Conservation (phyloP, 805 yeast genomes). For the Lipomyces sp. region DNA sequence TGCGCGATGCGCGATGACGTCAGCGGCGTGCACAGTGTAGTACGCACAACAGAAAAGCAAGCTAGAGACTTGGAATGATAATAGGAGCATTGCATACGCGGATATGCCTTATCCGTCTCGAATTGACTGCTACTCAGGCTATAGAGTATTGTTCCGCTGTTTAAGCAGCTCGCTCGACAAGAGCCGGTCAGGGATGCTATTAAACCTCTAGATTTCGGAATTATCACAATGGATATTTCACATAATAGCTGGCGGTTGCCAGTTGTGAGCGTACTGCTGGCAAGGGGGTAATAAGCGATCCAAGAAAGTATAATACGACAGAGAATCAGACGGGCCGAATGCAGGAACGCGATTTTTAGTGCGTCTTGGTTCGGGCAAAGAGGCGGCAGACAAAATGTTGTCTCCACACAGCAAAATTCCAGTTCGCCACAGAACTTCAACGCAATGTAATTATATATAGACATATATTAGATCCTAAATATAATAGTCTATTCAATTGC, state of each 20-base stretch:
- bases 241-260: background rate
- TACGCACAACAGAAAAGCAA: background rate
- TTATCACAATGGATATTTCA: background rate
- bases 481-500: no score
- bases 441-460: no score
- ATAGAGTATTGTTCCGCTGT: no score
- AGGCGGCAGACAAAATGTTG: background rate
- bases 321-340: background rate
- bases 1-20: conserved; percentile 11
- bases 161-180: no score
- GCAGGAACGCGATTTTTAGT: background rate
- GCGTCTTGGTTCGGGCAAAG: background rate
- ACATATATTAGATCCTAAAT: no score
- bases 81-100: background rate
- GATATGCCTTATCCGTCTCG: background rate
- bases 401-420: no score
- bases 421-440: no score
- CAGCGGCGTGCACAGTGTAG: background rate
- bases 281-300: background rate
- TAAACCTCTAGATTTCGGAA: background rate
- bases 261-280: background rate
- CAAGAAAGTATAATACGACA: background rate
- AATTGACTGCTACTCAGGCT: background rate
- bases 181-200: no score
- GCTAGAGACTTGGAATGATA: background rate